Evolutionary conservation across 306 rosid species (phyloP).

Genomic region (Pyrus bretschneideri): DNA sequence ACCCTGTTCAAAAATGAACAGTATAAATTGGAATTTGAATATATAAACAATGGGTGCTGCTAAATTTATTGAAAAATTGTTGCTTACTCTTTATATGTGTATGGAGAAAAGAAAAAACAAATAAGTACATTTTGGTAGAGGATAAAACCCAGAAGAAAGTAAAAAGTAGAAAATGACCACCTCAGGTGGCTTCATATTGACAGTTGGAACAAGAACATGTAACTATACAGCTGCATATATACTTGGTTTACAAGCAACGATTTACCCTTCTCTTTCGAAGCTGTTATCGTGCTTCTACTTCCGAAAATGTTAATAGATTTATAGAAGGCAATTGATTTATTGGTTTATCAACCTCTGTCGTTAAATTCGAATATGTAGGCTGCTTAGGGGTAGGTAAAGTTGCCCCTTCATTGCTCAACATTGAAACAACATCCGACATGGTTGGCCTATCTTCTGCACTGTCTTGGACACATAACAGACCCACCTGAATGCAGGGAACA

Average conservation of each 20-base stretch:
- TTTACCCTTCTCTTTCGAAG: neutral
- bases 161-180: neutral
- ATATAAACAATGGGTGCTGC: neutral
- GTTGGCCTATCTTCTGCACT: slow-evolving; percentile 18
- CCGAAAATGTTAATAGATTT: slow-evolving; percentile 3
- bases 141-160: neutral
- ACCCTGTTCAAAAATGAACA: neutral
- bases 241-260: neutral
- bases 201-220: neutral
- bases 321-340: neutral
- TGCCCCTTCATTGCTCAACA: slow-evolving; percentile 10
- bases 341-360: neutral
- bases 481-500: slow-evolving; percentile 8
- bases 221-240: neutral
- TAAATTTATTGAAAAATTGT: neutral
- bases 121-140: neutral
- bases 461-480: slow-evolving; percentile 16
- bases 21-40: no score
- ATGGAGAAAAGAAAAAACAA: neutral
- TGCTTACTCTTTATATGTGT: no score
- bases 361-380: neutral
- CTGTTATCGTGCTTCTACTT: neutral
- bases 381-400: slow-evolving; percentile 5
- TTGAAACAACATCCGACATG: slow-evolving; percentile 17
- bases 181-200: neutral